A percentile compares a stretch with the other conserved stretches of the same genome.
Conservation (phyloP, 805 yeast species). For the Saccharomycopsis sp. region DNA sequence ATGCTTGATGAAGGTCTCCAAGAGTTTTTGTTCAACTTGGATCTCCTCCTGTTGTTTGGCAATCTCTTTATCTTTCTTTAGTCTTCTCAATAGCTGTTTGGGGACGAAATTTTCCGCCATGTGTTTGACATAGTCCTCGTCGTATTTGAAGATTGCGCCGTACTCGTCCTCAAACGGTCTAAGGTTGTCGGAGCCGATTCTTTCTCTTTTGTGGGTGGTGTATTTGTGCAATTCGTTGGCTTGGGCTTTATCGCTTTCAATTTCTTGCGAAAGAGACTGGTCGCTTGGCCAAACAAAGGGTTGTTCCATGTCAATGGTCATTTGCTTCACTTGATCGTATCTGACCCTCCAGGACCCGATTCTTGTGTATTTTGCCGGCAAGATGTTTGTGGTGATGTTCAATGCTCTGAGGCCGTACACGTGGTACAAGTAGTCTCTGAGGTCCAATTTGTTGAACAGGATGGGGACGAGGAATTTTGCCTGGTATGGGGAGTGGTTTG, state of each 20-base stretch:
- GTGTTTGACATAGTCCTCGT: conserved; percentile 29
- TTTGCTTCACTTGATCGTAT: conserved; percentile 77
- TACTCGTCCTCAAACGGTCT: conserved; percentile 68
- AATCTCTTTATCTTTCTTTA: conserved; percentile 34
- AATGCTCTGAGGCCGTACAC: conserved; percentile 85
- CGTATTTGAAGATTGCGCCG: conserved; percentile 51
- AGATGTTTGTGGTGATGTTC: conserved; percentile 76
- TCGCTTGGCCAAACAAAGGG: conserved; percentile 94
- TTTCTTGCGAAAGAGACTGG: conserved; percentile 25
- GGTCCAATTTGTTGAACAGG: conserved; percentile 85
- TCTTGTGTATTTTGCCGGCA: conserved; percentile 40
- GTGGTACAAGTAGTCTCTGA: conserved; percentile 87
- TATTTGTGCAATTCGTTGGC: conserved; percentile 39
- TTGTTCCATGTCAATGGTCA: conserved; percentile 93
- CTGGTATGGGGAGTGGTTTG: conserved; percentile 95
- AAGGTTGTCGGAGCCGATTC: conserved; percentile 54
- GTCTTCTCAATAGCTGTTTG: conserved; percentile 34
- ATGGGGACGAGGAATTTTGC: conserved; percentile 94
- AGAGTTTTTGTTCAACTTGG: no score
- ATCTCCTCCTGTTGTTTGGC: background rate
- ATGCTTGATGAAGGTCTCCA: no score
- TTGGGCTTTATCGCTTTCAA: conserved; percentile 28
- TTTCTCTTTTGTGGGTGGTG: conserved; percentile 39
- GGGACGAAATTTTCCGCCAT: conserved; percentile 63
- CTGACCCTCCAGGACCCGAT: conserved; percentile 61